These are phyloP conservation scores for Cynanchum wilfordii DNA, from an alignment of 257 asterid genomes.

Conservation along the genomic window DNA sequence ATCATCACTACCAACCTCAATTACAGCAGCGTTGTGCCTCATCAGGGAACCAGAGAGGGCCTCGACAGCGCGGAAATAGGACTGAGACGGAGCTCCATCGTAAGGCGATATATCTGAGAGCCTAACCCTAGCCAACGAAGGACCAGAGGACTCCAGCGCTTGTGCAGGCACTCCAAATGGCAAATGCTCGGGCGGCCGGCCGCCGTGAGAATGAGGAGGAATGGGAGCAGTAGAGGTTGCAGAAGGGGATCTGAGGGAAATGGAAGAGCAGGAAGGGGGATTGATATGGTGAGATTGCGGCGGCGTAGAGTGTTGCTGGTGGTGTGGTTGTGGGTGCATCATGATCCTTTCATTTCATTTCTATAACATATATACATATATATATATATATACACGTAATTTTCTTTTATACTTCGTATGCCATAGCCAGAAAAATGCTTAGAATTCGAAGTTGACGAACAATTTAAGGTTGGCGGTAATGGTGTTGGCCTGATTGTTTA, in stretches of 20 bases:
- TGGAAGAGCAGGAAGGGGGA: conserved; percentile 27
- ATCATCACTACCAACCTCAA: conserved; percentile 61
- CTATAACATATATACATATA: no score
- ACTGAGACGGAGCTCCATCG: conserved; percentile 70
- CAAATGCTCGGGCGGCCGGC: conserved; percentile 16
- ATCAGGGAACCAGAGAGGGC: conserved; percentile 70
- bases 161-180: conserved; percentile 12
- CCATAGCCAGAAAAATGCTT: not conserved
- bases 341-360: not conserved
- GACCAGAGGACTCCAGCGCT: conserved; percentile 24
- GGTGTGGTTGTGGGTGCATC: not conserved
- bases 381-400: no score
- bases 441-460: not conserved
- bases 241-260: conserved; percentile 29
- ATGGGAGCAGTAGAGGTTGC: conserved; percentile 21
- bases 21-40: conserved; percentile 88
- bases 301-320: conserved; percentile 8
- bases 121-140: conserved; percentile 40
- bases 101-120: conserved; percentile 70
- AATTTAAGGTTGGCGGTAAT: not conserved
- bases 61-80: conserved; percentile 66
- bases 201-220: conserved; percentile 35
- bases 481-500: not conserved
- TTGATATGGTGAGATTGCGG: conserved; percentile 17
- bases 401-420: not conserved